Percentiles rank a stretch among this genome's conserved stretches.
Conservation (phyloP, 2,329 filamentous ascomycete genomes). For the Intubia oerlemansii region DNA sequence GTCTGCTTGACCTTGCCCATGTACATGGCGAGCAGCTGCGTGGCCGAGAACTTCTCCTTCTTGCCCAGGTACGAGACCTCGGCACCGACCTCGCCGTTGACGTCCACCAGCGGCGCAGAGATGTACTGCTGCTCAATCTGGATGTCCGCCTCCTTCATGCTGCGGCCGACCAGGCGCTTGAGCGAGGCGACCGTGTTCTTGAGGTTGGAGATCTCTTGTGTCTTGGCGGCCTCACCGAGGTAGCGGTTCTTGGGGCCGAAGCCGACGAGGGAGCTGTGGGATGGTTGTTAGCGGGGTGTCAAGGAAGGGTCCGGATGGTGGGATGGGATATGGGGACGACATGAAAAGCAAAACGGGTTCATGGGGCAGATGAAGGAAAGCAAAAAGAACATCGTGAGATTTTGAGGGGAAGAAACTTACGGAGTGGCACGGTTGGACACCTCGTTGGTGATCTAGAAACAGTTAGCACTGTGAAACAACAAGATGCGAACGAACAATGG, state of each 20-base stretch:
- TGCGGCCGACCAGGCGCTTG: slow-evolving; percentile 79
- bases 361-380: too few species aligned
- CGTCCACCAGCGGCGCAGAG: slow-evolving; percentile 66
- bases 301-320: slow-evolving; percentile 4
- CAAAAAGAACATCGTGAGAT: not conserved
- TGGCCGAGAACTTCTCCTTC: slow-evolving; percentile 89
- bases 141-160: slow-evolving; percentile 75
- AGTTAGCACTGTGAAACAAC: slow-evolving; percentile 6
- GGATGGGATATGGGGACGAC: slow-evolving; percentile 8
- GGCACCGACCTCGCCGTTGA: slow-evolving; percentile 85
- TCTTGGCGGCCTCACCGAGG: slow-evolving; percentile 89
- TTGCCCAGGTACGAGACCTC: slow-evolving; percentile 86
- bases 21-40: slow-evolving; percentile 88
- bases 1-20: slow-evolving; percentile 86
- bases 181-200: slow-evolving; percentile 94
- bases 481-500: not conserved
- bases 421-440: slow-evolving; percentile 96
- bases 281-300: not conserved
- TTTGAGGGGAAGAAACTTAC: slow-evolving; percentile 47
- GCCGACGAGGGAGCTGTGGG: slow-evolving; percentile 52
- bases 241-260: slow-evolving; percentile 90
- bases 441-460: slow-evolving; percentile 77
- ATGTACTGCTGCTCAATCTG: slow-evolving; percentile 83
- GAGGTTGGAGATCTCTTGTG: slow-evolving; percentile 96
- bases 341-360: too few species aligned